Conservation (phyloP, 768 basidiomycete species). For the Leccinellum albellum region DNA sequence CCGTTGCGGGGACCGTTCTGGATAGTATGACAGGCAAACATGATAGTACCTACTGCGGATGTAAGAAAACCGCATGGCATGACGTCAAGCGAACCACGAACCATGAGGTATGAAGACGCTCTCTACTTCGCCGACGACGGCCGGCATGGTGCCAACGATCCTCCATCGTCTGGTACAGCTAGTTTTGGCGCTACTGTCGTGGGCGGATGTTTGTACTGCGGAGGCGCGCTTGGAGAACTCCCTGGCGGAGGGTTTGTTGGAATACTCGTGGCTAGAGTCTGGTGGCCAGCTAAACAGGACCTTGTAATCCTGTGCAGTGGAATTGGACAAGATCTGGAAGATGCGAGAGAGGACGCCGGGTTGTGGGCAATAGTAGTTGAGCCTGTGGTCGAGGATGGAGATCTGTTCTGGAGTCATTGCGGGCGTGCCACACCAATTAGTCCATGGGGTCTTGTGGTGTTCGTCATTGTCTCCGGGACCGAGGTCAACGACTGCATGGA, state of each 20-base stretch:
- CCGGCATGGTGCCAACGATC: constrained; percentile 61
- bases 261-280: constrained; percentile 41
- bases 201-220: constrained; percentile 52
- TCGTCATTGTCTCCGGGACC: constrained; percentile 71
- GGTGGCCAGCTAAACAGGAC: constrained; percentile 77
- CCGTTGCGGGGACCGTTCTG: constrained; percentile 24
- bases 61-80: constrained; percentile 30
- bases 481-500: constrained; percentile 79
- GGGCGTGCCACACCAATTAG: constrained; percentile 87
- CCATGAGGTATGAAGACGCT: constrained; percentile 91
- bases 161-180: constrained; percentile 84
- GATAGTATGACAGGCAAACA: constrained; percentile 39
- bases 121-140: constrained; percentile 64
- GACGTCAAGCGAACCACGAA: constrained; percentile 41
- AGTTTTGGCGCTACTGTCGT: constrained; percentile 72
- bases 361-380: constrained; percentile 53
- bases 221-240: constrained; percentile 58
- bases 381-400: constrained; percentile 53
- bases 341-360: constrained; percentile 54
- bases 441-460: constrained; percentile 67
- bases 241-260: constrained; percentile 41
- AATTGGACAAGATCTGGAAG: constrained; percentile 74
- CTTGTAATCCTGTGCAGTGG: constrained; percentile 43
- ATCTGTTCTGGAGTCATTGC: constrained; percentile 55
- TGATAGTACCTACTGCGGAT: constrained; percentile 30